phyloP scores from a whole-genome alignment of 2,329 filamentous ascomycete genomes.

The Graphilbum sp. region DNA sequence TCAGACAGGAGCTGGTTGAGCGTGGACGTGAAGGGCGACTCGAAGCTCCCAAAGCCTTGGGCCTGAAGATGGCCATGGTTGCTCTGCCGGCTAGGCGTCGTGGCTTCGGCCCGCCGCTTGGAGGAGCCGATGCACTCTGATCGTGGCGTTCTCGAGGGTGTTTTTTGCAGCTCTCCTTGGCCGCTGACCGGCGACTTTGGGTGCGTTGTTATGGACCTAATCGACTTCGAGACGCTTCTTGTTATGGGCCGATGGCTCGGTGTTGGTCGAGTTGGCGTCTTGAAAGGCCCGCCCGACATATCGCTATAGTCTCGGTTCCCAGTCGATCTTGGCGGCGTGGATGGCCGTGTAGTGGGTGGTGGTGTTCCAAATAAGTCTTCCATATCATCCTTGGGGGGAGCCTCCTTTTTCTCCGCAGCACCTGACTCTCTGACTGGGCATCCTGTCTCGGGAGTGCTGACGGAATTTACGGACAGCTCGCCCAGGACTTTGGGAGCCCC shows the following conservation, averaged over 20 bases:
- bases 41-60: conserved; percentile 18
- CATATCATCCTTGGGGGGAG: no score
- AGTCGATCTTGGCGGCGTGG: conserved; percentile 19
- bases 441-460: conserved; percentile 10
- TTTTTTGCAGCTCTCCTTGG: conserved; percentile 23
- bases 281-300: conserved; percentile 30
- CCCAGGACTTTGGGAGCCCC: conserved; percentile 44
- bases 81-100: conserved; percentile 9
- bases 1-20: conserved; percentile 49
- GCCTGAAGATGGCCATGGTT: conserved; percentile 18
- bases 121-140: conserved; percentile 1
- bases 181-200: conserved; percentile 27
- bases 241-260: conserved; percentile 45
- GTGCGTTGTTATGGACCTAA: conserved; percentile 28
- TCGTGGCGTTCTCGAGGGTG: conserved; percentile 17
- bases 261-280: conserved; percentile 46
- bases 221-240: conserved; percentile 40
- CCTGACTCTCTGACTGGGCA: background rate
- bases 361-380: conserved; percentile 50
- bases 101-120: conserved; percentile 16
- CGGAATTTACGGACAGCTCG: conserved; percentile 36
- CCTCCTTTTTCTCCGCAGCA: conserved; percentile 3
- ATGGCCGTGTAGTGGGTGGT: conserved; percentile 23
- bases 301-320: conserved; percentile 13
- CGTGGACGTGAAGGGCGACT: conserved; percentile 45